Base-by-base conservation (phyloP, 75 land plant genomes). In the Ceratopteris richardii region DNA sequence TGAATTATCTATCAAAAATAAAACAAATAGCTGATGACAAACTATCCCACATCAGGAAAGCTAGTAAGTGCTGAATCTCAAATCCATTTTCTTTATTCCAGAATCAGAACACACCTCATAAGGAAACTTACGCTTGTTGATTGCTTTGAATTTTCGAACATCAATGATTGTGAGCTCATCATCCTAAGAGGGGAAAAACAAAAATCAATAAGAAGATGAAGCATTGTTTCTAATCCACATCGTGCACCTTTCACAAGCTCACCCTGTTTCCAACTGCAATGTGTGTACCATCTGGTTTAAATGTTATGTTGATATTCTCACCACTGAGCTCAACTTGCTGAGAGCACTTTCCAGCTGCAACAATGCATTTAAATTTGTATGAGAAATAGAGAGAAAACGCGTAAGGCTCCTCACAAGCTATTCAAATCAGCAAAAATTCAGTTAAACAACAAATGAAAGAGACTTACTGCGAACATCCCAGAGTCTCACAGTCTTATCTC, bases 391-490 rank as follows among this genome's bases (percentile, higher is more conserved):
- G 37, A 29, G 37, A 24, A 50, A 24, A 58, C 19, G 20, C 54
- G 37, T 18, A 23, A 23, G 23, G 1, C 24, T 12, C 20, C 39
- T 55, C 63, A 40, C 13, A 10, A 14, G 9, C 13, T 40, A n/a
- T n/a, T n/a, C n/a, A n/a, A n/a, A n/a, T n/a, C n/a, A n/a, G n/a
- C n/a, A n/a, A n/a, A n/a, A n/a, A n/a, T n/a, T n/a, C n/a, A n/a
- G n/a, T n/a, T 4, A 4, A 9, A 33, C 9, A 9, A 33, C 37
- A 33, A 9, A 33, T 3, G 9, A 33, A 4, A 33, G 37, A 33
- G 37, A 68, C 93, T 84, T 80, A 91, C 97, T 88, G 0, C 94
- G 88, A 69, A 83, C 89, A 85, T 91, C 97, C 97, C 97, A 91
- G 40, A 91, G 76, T 14, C 97, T 87, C 47, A 91, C 94, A 56